Evolutionary conservation across 257 asterid species (phyloP).

Genomic region (Solanum sejunctum): DNA sequence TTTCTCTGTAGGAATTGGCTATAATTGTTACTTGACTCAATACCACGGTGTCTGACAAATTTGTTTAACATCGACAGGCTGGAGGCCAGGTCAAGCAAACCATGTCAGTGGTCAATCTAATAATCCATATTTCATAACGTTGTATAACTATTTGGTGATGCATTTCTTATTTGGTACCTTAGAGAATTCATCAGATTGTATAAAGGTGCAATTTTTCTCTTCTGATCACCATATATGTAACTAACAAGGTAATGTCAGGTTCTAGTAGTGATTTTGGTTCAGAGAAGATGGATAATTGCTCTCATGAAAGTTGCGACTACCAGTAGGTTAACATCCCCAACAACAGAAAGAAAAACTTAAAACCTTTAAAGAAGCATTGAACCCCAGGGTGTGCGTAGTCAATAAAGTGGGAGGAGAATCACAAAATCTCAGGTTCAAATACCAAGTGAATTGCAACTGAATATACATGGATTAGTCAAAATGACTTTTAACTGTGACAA

Average conservation of each 20-base stretch:
- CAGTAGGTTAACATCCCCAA: not conserved
- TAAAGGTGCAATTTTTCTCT: not conserved
- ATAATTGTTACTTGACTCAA: not conserved
- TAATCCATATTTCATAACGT: not conserved
- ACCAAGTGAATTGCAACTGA: not conserved
- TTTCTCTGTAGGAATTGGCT: not conserved
- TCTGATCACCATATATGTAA: not conserved
- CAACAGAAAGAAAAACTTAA: not conserved
- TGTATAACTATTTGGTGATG: not conserved
- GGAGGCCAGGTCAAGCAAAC: not conserved
- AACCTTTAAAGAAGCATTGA: not conserved
- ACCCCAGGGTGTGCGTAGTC: not conserved
- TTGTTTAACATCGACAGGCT: not conserved
- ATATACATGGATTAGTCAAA: not conserved
- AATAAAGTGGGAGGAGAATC: not conserved
- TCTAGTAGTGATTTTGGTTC: not conserved
- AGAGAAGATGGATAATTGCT: not conserved
- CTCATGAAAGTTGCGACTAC: not conserved
- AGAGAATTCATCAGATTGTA: not conserved
- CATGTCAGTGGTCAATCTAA: not conserved
- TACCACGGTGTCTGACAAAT: no score
- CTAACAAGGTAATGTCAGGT: not conserved
- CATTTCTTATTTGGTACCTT: not conserved
- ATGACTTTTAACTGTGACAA: not conserved
- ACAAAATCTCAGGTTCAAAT: not conserved